Evolutionary conservation across 108 stramenopile genomes (phyloP), one percentile per base, ranked within the genome.

Genomic region (Cyclostephanos tholiformis): DNA sequence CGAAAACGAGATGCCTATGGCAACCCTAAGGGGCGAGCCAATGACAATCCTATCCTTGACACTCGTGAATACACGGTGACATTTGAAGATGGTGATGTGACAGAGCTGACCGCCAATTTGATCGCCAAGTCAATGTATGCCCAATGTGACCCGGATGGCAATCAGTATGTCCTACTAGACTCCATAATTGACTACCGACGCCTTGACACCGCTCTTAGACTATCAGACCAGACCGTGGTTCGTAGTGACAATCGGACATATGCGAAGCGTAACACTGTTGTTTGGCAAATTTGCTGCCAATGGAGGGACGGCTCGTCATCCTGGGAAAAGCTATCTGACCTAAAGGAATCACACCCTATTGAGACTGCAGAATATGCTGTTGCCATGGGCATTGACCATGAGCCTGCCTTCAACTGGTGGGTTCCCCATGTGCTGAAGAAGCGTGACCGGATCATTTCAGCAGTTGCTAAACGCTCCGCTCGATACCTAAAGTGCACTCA

Each of bases 1-100:
- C 72, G 78, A 0, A 85, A 85, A 59, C 55, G 77, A 4, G 51
- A 77, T 20, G 23, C 56, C 20, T 69, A 74, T 71, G 85, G 82
- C 0, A 74, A 62, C 26, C 82, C 76, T 6, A 51, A 83, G 57
- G 82, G 82, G 3, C 17, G 32, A 3, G 20, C 43, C 4, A 58
- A 59, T 55, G 50, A 35, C 10, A 36, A 72, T 36, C 29, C 70
- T 0, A 67, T 67, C 10, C 71, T 76, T 0, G 76, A 82, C 49
- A 72, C 75, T 3, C 43, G 81, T 0, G 6, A 67, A 8, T 81
- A 81, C 49, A 25, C 41, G 0, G 80, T 67, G 3, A 63, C 65
- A 53, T 76, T 70, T 26, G 41, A 66, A 19, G 79, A 80, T 52
- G 77, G 72, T 55, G 41, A 62, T 10, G 69, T 64, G 4, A 30